phyloP scores from a whole-genome alignment of 2,329 filamentous ascomycete species.

The Aspergillus sp. region DNA sequence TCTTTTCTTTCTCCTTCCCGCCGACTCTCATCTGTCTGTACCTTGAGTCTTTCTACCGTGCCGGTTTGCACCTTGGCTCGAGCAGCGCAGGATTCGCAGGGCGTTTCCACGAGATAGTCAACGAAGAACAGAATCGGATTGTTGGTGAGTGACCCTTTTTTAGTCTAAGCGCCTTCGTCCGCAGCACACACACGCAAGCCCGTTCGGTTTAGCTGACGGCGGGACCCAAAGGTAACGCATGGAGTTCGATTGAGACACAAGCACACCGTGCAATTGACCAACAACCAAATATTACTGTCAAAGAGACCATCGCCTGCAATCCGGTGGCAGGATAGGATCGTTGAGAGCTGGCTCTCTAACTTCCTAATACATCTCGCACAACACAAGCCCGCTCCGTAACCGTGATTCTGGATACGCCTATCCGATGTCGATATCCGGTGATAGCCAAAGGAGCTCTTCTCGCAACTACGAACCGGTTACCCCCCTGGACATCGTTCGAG shows the following conservation, averaged over 20 bases:
- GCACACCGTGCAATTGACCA: background rate
- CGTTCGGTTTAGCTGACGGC: background rate
- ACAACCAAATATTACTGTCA: background rate
- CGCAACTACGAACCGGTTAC: slow-evolving; percentile 37
- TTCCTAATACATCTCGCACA: background rate
- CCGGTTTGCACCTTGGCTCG: slow-evolving; percentile 23
- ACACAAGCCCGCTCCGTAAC: background rate
- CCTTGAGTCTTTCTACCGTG: slow-evolving; percentile 14
- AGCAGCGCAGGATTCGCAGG: slow-evolving; percentile 32
- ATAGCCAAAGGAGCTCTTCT: slow-evolving; percentile 28
- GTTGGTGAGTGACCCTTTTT: background rate
- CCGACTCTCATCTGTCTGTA: slow-evolving; percentile 20
- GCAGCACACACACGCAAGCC: background rate
- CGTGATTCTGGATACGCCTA: background rate
- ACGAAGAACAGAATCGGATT: background rate
- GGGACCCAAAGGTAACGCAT: background rate
- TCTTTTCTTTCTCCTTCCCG: slow-evolving; percentile 21
- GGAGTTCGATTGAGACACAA: background rate
- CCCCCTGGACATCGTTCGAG: slow-evolving; percentile 39
- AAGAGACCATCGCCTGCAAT: background rate
- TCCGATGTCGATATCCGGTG: slow-evolving; percentile 26
- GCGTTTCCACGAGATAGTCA: background rate
- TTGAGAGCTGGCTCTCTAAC: slow-evolving; percentile 39
- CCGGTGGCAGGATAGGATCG: background rate
- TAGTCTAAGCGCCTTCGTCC: too few relatives aligned